phyloP scores from a whole-genome alignment of 129 eudicot species.

The Chrysanthemum makinoi region DNA sequence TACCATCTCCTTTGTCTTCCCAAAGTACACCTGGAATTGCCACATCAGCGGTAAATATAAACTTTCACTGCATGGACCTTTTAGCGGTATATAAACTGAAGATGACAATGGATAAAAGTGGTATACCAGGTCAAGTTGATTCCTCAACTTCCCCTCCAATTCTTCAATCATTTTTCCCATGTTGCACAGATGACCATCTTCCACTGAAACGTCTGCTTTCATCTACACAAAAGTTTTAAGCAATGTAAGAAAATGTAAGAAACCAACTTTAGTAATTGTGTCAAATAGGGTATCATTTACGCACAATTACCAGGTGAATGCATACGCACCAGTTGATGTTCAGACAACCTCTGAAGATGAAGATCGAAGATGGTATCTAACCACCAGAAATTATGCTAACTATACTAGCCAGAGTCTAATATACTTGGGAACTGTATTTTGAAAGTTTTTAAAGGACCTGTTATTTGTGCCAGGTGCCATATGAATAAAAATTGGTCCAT shows the following conservation, averaged over 20 bases:
- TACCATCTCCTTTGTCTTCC: slow-evolving; percentile 92
- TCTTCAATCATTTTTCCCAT: slow-evolving; percentile 99
- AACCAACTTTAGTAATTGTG: neutral
- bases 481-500: too few relatives aligned
- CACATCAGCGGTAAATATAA: neutral
- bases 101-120: neutral
- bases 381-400: too few relatives aligned
- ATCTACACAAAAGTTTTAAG: slow-evolving; percentile 41
- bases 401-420: too few relatives aligned
- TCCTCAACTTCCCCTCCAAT: slow-evolving; percentile 90
- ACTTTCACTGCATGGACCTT: neutral
- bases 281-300: neutral
- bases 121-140: slow-evolving; percentile 89
- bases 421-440: too few relatives aligned
- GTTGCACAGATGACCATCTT: slow-evolving; percentile 90
- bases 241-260: too few relatives aligned
- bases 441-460: too few relatives aligned
- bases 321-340: too few relatives aligned
- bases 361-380: too few relatives aligned
- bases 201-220: slow-evolving; percentile 69
- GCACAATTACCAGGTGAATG: neutral
- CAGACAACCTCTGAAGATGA: too few relatives aligned
- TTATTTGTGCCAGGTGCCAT: too few relatives aligned
- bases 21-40: slow-evolving; percentile 80
- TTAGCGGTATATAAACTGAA: neutral